These are phyloP conservation scores for Astrothelium macrocarpum DNA, from an alignment of 495 filamentous ascomycete species.

Conservation along the genomic window DNA sequence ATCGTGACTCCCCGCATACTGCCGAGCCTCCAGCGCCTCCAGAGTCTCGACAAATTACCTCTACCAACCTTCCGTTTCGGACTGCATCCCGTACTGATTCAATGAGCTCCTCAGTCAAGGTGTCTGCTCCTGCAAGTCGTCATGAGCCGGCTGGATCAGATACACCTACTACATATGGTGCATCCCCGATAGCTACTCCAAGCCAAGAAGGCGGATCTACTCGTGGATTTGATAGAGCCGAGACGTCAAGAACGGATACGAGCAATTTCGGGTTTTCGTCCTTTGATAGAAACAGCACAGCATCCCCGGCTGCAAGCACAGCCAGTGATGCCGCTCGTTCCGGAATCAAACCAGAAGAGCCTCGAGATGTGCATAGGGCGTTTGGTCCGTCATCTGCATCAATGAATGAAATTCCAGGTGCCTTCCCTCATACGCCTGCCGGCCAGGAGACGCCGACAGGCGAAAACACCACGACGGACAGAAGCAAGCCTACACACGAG, in stretches of 20 bases:
- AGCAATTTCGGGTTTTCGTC: conserved; percentile 14
- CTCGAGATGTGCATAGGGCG: conserved; percentile 24
- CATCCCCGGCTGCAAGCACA: conserved; percentile 26
- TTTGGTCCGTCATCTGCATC: conserved; percentile 26
- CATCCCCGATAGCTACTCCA: conserved; percentile 35
- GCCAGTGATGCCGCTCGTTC: conserved; percentile 24
- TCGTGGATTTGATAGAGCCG: conserved; percentile 26
- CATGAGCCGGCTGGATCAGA: conserved; percentile 52
- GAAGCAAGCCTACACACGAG: conserved; percentile 12
- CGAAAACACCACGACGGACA: background rate
- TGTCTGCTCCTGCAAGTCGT: conserved; percentile 68
- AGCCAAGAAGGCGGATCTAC: conserved; percentile 34
- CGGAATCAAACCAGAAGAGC: conserved; percentile 22
- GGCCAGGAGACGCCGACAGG: conserved; percentile 7
- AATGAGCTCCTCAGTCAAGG: conserved; percentile 65
- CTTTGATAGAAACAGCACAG: conserved; percentile 19
- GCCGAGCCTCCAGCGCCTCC: conserved; percentile 50
- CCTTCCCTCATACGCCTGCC: conserved; percentile 41
- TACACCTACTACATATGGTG: conserved; percentile 43
- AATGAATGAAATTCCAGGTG: conserved; percentile 42
- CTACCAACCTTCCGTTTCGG: conserved; percentile 13
- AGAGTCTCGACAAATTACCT: conserved; percentile 54
- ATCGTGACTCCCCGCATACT: conserved; percentile 43
- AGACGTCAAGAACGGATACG: conserved; percentile 24
- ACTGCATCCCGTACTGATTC: conserved; percentile 49